Conservation (phyloP, 306 rosid genomes). For the Inga oerstediana region DNA sequence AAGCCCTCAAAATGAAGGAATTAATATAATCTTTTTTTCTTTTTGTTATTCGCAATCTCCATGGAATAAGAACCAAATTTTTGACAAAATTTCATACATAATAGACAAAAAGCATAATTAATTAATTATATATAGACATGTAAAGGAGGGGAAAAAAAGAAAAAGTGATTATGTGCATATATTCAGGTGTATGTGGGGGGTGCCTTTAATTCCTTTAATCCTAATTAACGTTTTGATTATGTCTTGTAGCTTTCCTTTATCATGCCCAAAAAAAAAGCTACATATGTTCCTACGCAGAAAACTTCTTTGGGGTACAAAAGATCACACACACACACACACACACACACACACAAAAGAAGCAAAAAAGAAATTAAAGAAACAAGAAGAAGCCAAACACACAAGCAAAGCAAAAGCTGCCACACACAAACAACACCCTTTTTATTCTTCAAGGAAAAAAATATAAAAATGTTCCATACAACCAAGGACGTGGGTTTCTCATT, state of each 20-base stretch:
- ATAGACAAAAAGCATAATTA: neutral
- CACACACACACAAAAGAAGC: slow-evolving; percentile 16
- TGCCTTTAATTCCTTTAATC: slow-evolving; percentile 46
- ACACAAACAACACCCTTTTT: slow-evolving; percentile 46
- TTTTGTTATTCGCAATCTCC: slow-evolving; percentile 36
- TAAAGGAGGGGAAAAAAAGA: slow-evolving; percentile 38
- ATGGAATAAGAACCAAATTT: slow-evolving; percentile 30
- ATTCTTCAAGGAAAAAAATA: slow-evolving; percentile 33
- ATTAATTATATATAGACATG: slow-evolving; percentile 1
- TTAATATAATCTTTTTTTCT: slow-evolving; percentile 35
- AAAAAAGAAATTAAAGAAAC: slow-evolving; percentile 45
- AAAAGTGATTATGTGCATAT: slow-evolving; percentile 24
- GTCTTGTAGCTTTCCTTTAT: slow-evolving; percentile 48
- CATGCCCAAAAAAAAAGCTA: slow-evolving; percentile 29
- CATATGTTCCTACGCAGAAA: slow-evolving; percentile 19
- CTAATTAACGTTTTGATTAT: slow-evolving; percentile 45
- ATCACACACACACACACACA: neutral
- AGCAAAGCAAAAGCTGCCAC: slow-evolving; percentile 74
- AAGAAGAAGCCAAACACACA: slow-evolving; percentile 43
- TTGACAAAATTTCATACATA: neutral
- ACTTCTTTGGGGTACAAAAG: slow-evolving; percentile 27
- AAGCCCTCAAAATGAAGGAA: slow-evolving; percentile 14
- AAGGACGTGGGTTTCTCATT: slow-evolving; percentile 43
- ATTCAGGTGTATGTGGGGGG: slow-evolving; percentile 19
- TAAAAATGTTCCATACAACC: neutral